These are phyloP conservation scores for Scytalidium sp. DNA, from an alignment of 2,329 filamentous ascomycete genomes.

Conservation along the genomic window DNA sequence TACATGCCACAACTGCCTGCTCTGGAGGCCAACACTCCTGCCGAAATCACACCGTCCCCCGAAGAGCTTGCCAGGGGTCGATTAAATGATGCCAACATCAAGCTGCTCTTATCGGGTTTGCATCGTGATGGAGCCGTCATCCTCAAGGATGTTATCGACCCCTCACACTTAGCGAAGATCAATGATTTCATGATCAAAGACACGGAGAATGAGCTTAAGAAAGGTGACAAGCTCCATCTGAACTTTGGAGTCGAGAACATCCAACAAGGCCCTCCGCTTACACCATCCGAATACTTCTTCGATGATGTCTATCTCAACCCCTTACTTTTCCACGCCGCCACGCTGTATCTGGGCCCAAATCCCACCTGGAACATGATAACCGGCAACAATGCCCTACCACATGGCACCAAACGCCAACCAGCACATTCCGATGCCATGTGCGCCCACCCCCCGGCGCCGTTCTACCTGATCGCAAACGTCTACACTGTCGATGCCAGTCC, in stretches of 20 bases:
- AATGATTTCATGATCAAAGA: slow-evolving; percentile 33
- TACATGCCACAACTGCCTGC: not conserved
- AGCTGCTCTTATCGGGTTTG: slow-evolving; percentile 45
- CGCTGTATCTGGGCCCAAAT: not conserved
- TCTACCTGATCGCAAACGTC: slow-evolving; percentile 44
- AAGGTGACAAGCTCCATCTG: not conserved
- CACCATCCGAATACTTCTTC: slow-evolving; percentile 30
- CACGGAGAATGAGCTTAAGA: not conserved
- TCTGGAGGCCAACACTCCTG: not conserved
- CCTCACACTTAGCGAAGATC: slow-evolving; percentile 47
- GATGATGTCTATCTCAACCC: slow-evolving; percentile 35
- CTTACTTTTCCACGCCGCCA: not conserved
- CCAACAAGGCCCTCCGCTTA: slow-evolving; percentile 34
- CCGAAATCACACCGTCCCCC: not conserved
- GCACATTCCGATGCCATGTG: slow-evolving; percentile 60
- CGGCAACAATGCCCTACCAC: slow-evolving; percentile 24
- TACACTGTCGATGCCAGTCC: slow-evolving; percentile 40
- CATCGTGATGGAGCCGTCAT: slow-evolving; percentile 54
- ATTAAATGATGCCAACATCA: slow-evolving; percentile 42
- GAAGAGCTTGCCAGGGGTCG: not conserved
- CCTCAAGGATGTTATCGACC: slow-evolving; percentile 48
- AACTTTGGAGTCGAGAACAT: slow-evolving; percentile 27
- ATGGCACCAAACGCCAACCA: slow-evolving; percentile 42
- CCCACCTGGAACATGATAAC: slow-evolving; percentile 4
- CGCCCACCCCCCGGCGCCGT: slow-evolving; percentile 46